Evolutionary conservation across 768 basidiomycete genomes (phyloP).

Genomic region (Glaciozyma antarctica): DNA sequence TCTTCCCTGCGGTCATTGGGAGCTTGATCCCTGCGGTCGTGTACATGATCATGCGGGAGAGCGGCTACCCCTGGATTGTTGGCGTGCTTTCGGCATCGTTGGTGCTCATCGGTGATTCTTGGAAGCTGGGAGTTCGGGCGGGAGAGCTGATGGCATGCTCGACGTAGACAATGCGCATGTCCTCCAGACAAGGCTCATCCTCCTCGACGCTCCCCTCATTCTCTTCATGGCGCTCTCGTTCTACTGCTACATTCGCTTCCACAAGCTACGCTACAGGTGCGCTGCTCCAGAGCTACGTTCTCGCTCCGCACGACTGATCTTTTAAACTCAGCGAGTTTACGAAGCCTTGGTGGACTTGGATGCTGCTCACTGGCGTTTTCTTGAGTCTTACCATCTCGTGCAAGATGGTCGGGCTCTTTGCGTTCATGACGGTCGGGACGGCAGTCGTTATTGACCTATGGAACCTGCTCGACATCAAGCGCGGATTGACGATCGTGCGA

Average conservation of each 20-base stretch:
- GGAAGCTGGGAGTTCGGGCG: neutral
- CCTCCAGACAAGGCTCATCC: conserved; percentile 89
- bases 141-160: neutral
- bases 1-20: conserved; percentile 81
- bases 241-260: conserved; percentile 85
- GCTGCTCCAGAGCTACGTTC: neutral
- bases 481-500: conserved; percentile 65
- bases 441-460: conserved; percentile 91
- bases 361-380: conserved; percentile 75
- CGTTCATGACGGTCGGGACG: conserved; percentile 75
- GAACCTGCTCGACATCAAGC: conserved; percentile 78
- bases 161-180: conserved; percentile 83
- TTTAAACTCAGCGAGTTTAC: conserved; percentile 61
- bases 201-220: conserved; percentile 84
- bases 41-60: conserved; percentile 95
- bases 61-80: conserved; percentile 84
- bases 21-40: conserved; percentile 83
- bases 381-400: conserved; percentile 95
- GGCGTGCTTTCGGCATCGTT: conserved; percentile 80
- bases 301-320: neutral
- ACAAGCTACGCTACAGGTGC: conserved; percentile 80
- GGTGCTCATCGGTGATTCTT: conserved; percentile 72
- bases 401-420: conserved; percentile 93
- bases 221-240: conserved; percentile 94
- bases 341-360: conserved; percentile 88